Conservation (phyloP, 495 filamentous ascomycete genomes). For the Podospora pseudopauciseta region DNA sequence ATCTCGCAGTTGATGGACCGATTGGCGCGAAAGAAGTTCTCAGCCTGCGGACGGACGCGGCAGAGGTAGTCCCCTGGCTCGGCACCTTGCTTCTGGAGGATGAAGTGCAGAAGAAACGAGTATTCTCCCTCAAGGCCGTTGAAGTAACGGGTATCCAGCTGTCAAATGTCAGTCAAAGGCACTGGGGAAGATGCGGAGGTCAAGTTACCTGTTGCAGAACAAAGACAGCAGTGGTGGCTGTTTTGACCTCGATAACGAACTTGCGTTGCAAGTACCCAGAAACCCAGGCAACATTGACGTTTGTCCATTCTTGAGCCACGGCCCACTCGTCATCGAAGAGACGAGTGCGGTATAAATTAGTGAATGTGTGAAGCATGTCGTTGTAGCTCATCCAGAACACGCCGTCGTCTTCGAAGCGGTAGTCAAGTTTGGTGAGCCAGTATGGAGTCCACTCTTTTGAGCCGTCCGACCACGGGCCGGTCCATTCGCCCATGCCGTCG, state of each 20-base stretch:
- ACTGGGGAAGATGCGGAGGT: background rate
- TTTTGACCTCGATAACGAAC: slow-evolving; percentile 66
- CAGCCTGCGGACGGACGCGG: slow-evolving; percentile 59
- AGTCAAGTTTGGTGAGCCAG: slow-evolving; percentile 74
- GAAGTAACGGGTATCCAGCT: slow-evolving; percentile 85
- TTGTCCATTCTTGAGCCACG: slow-evolving; percentile 80
- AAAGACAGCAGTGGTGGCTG: slow-evolving; percentile 67
- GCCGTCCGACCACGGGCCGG: slow-evolving; percentile 81
- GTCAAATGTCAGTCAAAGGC: background rate
- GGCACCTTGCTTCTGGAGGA: slow-evolving; percentile 74
- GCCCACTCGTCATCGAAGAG: slow-evolving; percentile 83
- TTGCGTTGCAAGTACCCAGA: slow-evolving; percentile 80
- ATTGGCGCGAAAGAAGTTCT: slow-evolving; percentile 49
- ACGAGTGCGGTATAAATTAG: slow-evolving; percentile 77
- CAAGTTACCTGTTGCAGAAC: slow-evolving; percentile 55
- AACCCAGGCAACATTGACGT: slow-evolving; percentile 78
- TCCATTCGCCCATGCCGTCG: slow-evolving; percentile 61
- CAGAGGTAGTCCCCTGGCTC: slow-evolving; percentile 70
- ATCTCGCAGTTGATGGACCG: slow-evolving; percentile 82
- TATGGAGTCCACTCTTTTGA: slow-evolving; percentile 89
- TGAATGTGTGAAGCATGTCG: slow-evolving; percentile 79
- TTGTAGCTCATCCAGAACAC: slow-evolving; percentile 67
- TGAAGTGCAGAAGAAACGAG: slow-evolving; percentile 70
- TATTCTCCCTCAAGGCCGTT: slow-evolving; percentile 78
- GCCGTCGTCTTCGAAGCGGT: slow-evolving; percentile 87